These are phyloP conservation scores for Myxozyma neotropica DNA, from an alignment of 805 yeast species.

Conservation along the genomic window DNA sequence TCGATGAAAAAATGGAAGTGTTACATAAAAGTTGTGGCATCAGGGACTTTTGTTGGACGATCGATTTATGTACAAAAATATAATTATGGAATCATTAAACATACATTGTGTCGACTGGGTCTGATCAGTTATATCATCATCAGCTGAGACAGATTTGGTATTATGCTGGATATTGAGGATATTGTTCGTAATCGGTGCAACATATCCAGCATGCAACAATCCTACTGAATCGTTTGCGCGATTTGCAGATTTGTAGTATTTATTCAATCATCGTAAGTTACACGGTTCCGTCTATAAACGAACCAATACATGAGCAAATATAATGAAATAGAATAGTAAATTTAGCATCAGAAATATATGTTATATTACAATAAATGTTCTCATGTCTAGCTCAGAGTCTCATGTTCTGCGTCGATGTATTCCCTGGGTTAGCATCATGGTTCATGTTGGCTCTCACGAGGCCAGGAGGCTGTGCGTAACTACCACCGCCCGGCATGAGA, in stretches of 20 bases:
- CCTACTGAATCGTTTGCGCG: too few relatives aligned
- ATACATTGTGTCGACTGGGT: background rate
- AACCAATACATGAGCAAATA: background rate
- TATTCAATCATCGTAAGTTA: too few relatives aligned
- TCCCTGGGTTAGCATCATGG: background rate
- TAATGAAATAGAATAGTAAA: background rate
- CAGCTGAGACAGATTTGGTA: too few relatives aligned
- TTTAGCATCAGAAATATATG: background rate
- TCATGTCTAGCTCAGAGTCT: background rate
- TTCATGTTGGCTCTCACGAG: background rate
- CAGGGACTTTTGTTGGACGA: conserved; percentile 5
- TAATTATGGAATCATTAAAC: conserved; percentile 3
- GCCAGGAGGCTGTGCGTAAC: background rate
- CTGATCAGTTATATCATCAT: too few relatives aligned
- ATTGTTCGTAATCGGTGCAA: too few relatives aligned
- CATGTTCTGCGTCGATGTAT: background rate
- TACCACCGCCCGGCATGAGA: background rate
- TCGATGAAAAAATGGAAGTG: conserved; percentile 4
- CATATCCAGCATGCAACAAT: too few relatives aligned
- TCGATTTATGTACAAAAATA: conserved; percentile 15
- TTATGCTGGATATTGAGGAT: too few relatives aligned
- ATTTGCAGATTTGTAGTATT: too few relatives aligned
- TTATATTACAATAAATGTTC: background rate
- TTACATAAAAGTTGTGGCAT: conserved; percentile 17
- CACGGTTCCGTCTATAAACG: background rate